phyloP scores from a whole-genome alignment of 2,329 filamentous ascomycete species.

The Pestalotiopsis sp. region DNA sequence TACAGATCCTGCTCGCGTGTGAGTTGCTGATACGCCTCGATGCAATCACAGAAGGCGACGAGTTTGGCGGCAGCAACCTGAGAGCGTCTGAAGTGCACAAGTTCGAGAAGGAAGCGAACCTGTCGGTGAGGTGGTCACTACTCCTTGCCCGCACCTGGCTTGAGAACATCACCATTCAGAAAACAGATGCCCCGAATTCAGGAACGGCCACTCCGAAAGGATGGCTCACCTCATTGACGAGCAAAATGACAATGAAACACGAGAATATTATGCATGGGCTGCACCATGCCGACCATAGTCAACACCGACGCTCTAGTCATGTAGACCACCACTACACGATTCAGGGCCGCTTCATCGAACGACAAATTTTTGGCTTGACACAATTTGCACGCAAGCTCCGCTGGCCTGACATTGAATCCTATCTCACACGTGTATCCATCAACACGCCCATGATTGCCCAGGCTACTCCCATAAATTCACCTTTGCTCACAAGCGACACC shows the following conservation, averaged over 20 bases:
- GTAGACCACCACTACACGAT: slow-evolving; percentile 49
- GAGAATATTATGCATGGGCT: slow-evolving; percentile 33
- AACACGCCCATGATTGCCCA: slow-evolving; percentile 48
- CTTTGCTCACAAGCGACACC: slow-evolving; percentile 39
- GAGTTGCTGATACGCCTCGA: slow-evolving; percentile 69
- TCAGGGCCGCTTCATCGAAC: slow-evolving; percentile 56
- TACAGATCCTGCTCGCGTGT: slow-evolving; percentile 67
- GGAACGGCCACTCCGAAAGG: slow-evolving; percentile 37
- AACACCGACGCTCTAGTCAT: slow-evolving; percentile 35
- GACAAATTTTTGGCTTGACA: slow-evolving; percentile 63
- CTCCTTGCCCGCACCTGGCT: slow-evolving; percentile 67
- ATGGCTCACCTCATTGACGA: slow-evolving; percentile 63
- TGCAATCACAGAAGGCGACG: slow-evolving; percentile 63
- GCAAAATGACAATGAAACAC: slow-evolving; percentile 50
- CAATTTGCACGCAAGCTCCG: slow-evolving; percentile 66
- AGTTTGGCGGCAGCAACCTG: slow-evolving; percentile 54
- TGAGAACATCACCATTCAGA: slow-evolving; percentile 66
- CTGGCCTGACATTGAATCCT: slow-evolving; percentile 64
- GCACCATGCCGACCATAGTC: slow-evolving; percentile 40
- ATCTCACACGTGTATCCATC: slow-evolving; percentile 50
- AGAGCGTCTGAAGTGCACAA: slow-evolving; percentile 60
- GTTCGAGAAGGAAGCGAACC: slow-evolving; percentile 64
- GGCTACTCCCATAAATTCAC: slow-evolving; percentile 43
- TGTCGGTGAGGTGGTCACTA: slow-evolving; percentile 69
- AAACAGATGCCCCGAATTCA: slow-evolving; percentile 39